Base-by-base conservation (phyloP, 441 rosid genomes). In the Gossypium davidsonii region DNA sequence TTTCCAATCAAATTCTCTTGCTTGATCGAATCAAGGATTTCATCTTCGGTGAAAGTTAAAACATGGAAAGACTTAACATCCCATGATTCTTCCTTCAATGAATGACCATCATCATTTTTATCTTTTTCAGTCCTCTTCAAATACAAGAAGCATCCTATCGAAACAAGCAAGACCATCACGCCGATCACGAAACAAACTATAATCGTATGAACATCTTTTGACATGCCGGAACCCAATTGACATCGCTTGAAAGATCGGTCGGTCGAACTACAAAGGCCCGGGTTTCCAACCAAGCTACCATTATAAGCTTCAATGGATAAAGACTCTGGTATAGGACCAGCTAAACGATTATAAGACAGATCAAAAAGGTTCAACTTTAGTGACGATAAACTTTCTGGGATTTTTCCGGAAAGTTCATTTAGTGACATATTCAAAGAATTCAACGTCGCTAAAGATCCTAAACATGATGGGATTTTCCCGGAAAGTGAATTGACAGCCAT, bases 1-100 rank as follows among this genome's bases (percentile, higher is more conserved):
- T 85, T 89, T 46, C 99, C 99, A 10, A 94, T 91, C 17, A 91
- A 72, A 69, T 94, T 92, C 82, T 92, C 99, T 70, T 82, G 90
- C 79, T 89, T 91, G 67, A 94, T 90, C 8, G 99, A 89, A 85
- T 90, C 93, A 3, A 94, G 85, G 81, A 94, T 90, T 80, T 90
- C 97, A 21, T 90, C 92, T 82, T 94, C 97, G 0, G 86, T 78
- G 68, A 92, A 90, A 75, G 78, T 88, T 70, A 94, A 73, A 60
- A 86, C 84, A n/a, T 91, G 91, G 83, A 90, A 94, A 1, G 98
- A 84, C 80, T 89, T 88, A 25, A 94, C 83, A 60, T 89, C 87
- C 99, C 99, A 94, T 26, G 91, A 88, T 76, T 87, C 98, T 49
- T 83, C 88, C 83, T 80, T 90, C 71, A 91, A 74, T 4, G 91